Conservation (phyloP, 495 filamentous ascomycete genomes). For the Hyaloscypha finlandica region DNA sequence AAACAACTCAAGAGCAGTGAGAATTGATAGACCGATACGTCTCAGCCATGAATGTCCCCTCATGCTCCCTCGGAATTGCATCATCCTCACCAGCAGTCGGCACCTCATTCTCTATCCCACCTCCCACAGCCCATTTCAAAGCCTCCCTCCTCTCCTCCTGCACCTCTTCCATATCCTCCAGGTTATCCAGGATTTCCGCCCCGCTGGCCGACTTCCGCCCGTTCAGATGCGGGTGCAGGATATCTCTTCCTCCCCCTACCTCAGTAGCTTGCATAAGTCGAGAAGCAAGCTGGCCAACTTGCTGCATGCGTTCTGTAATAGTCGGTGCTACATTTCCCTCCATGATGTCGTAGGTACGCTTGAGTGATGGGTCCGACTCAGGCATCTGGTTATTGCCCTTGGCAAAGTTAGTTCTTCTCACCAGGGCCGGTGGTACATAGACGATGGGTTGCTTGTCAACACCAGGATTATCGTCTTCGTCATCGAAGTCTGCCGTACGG, state of each 20-base stretch:
- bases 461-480: neutral
- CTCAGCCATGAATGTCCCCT: neutral
- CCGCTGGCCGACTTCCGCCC: neutral
- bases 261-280: neutral
- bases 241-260: neutral
- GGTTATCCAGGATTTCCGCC: constrained; percentile 14
- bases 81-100: neutral
- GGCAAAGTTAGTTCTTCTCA: neutral
- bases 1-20: neutral
- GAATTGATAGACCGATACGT: neutral
- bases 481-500: neutral
- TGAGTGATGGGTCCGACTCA: neutral
- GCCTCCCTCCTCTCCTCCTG: neutral
- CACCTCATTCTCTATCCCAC: neutral
- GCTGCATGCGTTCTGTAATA: neutral
- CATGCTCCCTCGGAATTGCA: neutral
- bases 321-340: neutral
- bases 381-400: neutral
- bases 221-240: neutral
- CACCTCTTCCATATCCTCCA: constrained; percentile 12
- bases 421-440: neutral
- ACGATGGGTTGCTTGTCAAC: neutral
- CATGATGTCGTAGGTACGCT: constrained; percentile 5
- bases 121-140: neutral
- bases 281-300: neutral